Conservation (phyloP, 768 basidiomycete species). For the Suillus luteus region DNA sequence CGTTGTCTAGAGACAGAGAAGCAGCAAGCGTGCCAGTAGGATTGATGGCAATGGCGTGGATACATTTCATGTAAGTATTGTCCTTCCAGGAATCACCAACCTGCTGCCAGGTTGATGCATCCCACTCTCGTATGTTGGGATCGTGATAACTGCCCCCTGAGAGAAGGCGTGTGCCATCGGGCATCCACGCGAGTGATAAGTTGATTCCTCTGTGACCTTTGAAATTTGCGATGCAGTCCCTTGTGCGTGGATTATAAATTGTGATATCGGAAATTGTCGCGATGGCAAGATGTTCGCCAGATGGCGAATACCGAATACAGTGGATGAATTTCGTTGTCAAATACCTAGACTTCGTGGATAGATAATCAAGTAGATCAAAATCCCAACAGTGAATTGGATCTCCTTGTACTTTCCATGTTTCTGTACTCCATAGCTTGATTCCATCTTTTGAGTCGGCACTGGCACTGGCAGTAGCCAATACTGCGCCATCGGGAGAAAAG, state of each 20-base stretch:
- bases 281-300: background rate
- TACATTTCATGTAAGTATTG: background rate
- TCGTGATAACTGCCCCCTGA: background rate
- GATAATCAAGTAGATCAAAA: accelerated
- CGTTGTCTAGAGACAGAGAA: background rate
- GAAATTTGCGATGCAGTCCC: background rate
- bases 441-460: background rate
- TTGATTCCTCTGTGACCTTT: background rate
- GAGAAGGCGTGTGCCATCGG: background rate
- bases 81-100: background rate
- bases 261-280: background rate
- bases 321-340: background rate
- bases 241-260: background rate
- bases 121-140: background rate
- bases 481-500: background rate
- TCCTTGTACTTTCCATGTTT: background rate
- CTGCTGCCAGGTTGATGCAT: background rate
- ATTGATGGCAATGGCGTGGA: background rate
- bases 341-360: too few relatives aligned
- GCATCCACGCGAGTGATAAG: background rate
- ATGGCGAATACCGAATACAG: background rate
- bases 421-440: background rate
- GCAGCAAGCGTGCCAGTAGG: background rate
- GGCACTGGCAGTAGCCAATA: background rate
- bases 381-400: background rate